These are phyloP conservation scores for Polychaeton citri DNA, from an alignment of 2,329 filamentous ascomycete genomes.

Conservation along the genomic window DNA sequence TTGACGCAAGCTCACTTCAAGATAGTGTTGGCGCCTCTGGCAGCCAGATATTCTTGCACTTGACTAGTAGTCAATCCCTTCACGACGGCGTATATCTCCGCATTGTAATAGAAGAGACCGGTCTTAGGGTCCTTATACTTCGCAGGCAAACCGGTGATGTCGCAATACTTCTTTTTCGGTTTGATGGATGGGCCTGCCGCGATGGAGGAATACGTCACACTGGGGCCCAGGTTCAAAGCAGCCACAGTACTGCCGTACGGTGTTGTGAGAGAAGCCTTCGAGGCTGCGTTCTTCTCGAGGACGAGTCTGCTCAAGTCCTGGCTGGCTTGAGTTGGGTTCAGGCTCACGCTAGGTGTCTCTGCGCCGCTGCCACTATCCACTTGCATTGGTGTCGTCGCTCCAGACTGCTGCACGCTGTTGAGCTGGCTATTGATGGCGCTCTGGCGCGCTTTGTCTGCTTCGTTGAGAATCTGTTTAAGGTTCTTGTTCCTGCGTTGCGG, in stretches of 20 bases:
- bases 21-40: constrained; percentile 82
- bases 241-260: constrained; percentile 20
- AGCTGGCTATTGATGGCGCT: constrained; percentile 66
- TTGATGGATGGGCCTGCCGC: constrained; percentile 81
- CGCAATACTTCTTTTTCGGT: constrained; percentile 78
- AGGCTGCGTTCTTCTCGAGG: constrained; percentile 58
- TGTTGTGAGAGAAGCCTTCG: constrained; percentile 13
- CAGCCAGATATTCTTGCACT: constrained; percentile 78
- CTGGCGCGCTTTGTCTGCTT: constrained; percentile 79
- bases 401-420: constrained; percentile 49
- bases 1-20: constrained; percentile 81
- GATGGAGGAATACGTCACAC: constrained; percentile 82
- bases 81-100: constrained; percentile 78
- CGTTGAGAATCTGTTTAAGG: constrained; percentile 88
- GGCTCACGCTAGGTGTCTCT: constrained; percentile 44
- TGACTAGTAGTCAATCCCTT: constrained; percentile 67
- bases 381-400: constrained; percentile 51
- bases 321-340: constrained; percentile 81
- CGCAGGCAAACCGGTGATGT: constrained; percentile 84
- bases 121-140: constrained; percentile 94
- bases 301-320: constrained; percentile 78
- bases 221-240: constrained; percentile 31
- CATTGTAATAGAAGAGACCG: constrained; percentile 80
- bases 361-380: constrained; percentile 17
- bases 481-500: constrained; percentile 97